Conservation (phyloP, 495 filamentous ascomycete genomes). For the Articulospora tetracladia region DNA sequence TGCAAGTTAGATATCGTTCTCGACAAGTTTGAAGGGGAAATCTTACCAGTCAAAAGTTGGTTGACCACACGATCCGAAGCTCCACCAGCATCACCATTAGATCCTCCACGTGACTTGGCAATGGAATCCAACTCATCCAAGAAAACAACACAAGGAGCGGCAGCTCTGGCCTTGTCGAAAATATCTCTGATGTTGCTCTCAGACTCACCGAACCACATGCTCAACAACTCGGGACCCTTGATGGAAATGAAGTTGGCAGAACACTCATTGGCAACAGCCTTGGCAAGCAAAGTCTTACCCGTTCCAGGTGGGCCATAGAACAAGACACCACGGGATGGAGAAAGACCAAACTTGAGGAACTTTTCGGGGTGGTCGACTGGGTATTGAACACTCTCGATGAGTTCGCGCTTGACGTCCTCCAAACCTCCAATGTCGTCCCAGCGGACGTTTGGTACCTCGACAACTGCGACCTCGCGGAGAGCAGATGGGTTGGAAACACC, state of each 20-base stretch:
- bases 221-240: slow-evolving; percentile 95
- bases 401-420: slow-evolving; percentile 97
- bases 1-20: slow-evolving; percentile 37
- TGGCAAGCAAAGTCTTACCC: slow-evolving; percentile 99
- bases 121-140: slow-evolving; percentile 98
- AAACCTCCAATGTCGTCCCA: slow-evolving; percentile 99
- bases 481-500: slow-evolving; percentile 98
- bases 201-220: slow-evolving; percentile 99
- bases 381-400: slow-evolving; percentile 98
- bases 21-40: slow-evolving; percentile 8
- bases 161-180: slow-evolving; percentile 98
- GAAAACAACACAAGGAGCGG: slow-evolving; percentile 98
- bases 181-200: slow-evolving; percentile 99
- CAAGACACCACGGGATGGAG: slow-evolving; percentile 94
- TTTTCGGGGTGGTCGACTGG: slow-evolving; percentile 99
- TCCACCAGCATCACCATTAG: slow-evolving; percentile 93
- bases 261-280: slow-evolving; percentile 98
- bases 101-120: slow-evolving; percentile 98
- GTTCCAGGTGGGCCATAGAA: slow-evolving; percentile 99
- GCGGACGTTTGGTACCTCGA: slow-evolving; percentile 97
- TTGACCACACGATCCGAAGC: slow-evolving; percentile 99
- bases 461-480: slow-evolving; percentile 96
- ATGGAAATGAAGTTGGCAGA: slow-evolving; percentile 99
- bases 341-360: slow-evolving; percentile 99
- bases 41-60: slow-evolving; percentile 93